Percentiles rank a stretch among this genome's conserved stretches.
These are phyloP conservation scores for Phytophthora nicotianae DNA, from an alignment of 352 stramenopile genomes.

Conservation along the genomic window DNA sequence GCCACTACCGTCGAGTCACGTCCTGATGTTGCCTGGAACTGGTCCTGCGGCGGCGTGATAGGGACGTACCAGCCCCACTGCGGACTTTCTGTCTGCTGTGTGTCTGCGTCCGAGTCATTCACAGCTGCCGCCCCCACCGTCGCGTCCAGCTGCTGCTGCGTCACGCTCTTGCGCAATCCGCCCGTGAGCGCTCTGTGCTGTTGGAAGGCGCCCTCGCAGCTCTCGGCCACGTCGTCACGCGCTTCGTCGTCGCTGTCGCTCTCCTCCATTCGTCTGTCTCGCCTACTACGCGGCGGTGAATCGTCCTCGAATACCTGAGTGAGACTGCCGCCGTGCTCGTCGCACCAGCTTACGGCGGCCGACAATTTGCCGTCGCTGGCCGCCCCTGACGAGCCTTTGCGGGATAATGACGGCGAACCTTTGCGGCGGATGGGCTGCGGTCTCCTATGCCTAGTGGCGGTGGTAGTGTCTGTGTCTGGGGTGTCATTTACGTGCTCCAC, in stretches of 20 bases:
- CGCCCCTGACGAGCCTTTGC: conserved; percentile 24
- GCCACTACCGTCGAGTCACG: conserved; percentile 7
- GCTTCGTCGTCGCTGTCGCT: conserved; percentile 39
- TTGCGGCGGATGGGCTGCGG: conserved; percentile 18
- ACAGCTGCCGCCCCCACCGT: neutral
- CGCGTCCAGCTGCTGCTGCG: conserved; percentile 29
- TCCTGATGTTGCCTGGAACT: conserved; percentile 30
- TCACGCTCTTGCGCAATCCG: conserved; percentile 37
- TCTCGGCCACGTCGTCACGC: conserved; percentile 33
- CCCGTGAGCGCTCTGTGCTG: conserved; percentile 16
- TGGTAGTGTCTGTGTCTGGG: neutral
- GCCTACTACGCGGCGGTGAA: neutral
- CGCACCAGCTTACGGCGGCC: conserved; percentile 79
- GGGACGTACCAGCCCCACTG: conserved; percentile 90
- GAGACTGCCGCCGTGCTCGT: conserved; percentile 79
- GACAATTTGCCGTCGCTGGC: conserved; percentile 54
- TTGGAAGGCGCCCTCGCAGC: conserved; percentile 16
- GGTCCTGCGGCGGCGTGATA: conserved; percentile 83
- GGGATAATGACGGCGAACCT: conserved; percentile 22
- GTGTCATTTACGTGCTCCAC: conserved; percentile 6
- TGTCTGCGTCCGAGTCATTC: conserved; percentile 26
- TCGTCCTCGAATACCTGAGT: conserved; percentile 77
- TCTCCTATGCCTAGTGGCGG: conserved; percentile 1
- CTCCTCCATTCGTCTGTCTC: conserved; percentile 19
- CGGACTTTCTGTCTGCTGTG: conserved; percentile 66